These are phyloP conservation scores for Schizophyllum commune DNA, from an alignment of 1,284 basidiomycete genomes.

Conservation along the genomic window DNA sequence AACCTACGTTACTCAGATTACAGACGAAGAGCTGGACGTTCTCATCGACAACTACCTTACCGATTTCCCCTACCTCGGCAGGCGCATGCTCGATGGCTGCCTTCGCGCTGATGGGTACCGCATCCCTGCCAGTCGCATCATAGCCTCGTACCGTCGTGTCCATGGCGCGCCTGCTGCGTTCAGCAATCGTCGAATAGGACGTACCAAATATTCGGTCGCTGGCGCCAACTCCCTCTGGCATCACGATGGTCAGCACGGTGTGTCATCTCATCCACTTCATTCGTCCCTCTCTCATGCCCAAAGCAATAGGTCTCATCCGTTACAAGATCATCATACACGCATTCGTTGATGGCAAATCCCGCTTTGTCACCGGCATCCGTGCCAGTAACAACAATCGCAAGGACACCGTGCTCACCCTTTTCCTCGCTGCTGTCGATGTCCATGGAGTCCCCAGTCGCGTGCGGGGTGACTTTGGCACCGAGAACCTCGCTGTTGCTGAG, in stretches of 20 bases:
- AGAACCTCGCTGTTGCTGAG: constrained; percentile 12
- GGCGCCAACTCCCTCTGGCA: constrained; percentile 18
- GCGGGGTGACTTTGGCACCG: constrained; percentile 18
- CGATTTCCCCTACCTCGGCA: constrained; percentile 14
- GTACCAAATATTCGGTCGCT: constrained; percentile 18
- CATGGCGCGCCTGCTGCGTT: constrained; percentile 9
- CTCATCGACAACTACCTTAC: constrained; percentile 10
- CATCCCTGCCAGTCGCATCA: constrained; percentile 12
- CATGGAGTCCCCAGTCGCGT: constrained; percentile 19
- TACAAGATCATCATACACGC: constrained; percentile 29
- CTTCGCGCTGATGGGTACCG: constrained; percentile 10
- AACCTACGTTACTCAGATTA: too few relatives aligned
- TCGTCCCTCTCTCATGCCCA: not conserved
- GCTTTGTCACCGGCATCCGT: constrained; percentile 22
- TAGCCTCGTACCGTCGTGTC: constrained; percentile 12
- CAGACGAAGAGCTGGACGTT: constrained; percentile 14
- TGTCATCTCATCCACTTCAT: not conserved
- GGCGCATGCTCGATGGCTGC: constrained; percentile 14
- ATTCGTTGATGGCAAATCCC: constrained; percentile 27
- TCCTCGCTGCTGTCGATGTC: constrained; percentile 10
- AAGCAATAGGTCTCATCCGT: constrained; percentile 16
- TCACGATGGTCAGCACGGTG: constrained; percentile 15
- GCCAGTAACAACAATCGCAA: constrained; percentile 20
- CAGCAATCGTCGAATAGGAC: constrained; percentile 8
- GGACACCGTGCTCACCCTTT: constrained; percentile 14